Evolutionary conservation across 495 filamentous ascomycete genomes (phyloP).

Genomic region (Lasiosphaeria ovina): DNA sequence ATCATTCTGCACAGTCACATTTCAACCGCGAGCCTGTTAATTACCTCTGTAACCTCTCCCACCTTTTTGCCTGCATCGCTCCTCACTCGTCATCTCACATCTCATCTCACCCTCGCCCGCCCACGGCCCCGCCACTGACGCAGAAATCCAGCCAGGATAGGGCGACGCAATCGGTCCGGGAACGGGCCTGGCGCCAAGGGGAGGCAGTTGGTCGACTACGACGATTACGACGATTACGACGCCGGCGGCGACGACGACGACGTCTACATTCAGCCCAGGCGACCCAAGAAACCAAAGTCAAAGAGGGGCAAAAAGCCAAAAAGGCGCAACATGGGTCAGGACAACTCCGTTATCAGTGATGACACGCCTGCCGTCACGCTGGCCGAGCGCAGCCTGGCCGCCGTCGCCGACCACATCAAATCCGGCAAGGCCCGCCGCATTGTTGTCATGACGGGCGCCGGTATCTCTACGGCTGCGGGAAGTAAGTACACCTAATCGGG

Average conservation of each 20-base stretch:
- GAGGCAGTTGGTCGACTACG: constrained; percentile 12
- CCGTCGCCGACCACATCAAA: constrained; percentile 72
- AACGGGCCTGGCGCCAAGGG: constrained; percentile 17
- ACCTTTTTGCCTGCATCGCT: not conserved
- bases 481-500: constrained; percentile 38
- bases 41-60: not conserved
- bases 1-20: too few species aligned
- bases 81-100: too few species aligned
- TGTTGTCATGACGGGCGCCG: constrained; percentile 75
- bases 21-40: too few species aligned
- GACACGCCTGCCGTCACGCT: constrained; percentile 63
- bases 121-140: constrained; percentile 4
- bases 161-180: constrained; percentile 15
- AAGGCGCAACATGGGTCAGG: constrained; percentile 43
- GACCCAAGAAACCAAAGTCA: not conserved
- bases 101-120: constrained; percentile 1
- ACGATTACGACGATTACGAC: constrained; percentile 17
- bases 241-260: constrained; percentile 22
- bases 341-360: constrained; percentile 57
- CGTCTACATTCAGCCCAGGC: constrained; percentile 22
- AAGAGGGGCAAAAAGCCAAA: not conserved
- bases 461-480: constrained; percentile 59
- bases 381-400: constrained; percentile 62
- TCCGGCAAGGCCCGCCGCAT: constrained; percentile 63
- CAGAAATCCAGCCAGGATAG: constrained; percentile 24